Evolutionary conservation across 352 stramenopile species (phyloP).

Genomic region (Phytopythium chamaehyphon): DNA sequence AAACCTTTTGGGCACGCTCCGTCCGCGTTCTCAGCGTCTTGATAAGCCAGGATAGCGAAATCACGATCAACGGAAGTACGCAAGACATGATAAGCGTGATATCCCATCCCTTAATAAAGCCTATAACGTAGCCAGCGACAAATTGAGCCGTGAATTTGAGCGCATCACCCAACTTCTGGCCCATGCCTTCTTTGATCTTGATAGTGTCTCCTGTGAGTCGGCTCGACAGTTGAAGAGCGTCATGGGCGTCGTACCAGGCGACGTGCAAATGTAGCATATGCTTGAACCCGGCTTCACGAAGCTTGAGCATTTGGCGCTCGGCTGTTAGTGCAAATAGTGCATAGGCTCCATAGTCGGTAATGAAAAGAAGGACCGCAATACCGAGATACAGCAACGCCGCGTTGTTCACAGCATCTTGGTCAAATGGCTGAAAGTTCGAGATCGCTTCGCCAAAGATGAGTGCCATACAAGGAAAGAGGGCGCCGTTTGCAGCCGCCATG

Average conservation of each 20-base stretch:
- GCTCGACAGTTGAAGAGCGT: conserved; percentile 33
- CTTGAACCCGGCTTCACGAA: conserved; percentile 26
- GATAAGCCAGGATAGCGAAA: conserved; percentile 32
- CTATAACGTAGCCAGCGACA: conserved; percentile 32
- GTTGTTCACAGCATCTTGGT: conserved; percentile 10
- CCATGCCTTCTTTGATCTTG: conserved; percentile 51
- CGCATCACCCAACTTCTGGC: conserved; percentile 33
- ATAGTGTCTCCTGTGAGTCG: conserved; percentile 36
- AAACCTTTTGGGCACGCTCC: conserved; percentile 33
- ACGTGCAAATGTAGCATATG: conserved; percentile 48
- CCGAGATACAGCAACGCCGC: not conserved
- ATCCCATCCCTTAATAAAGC: conserved; percentile 36
- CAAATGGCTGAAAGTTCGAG: conserved; percentile 23
- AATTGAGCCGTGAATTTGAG: conserved; percentile 34
- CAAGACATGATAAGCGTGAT: conserved; percentile 40
- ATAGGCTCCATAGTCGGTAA: conserved; percentile 30
- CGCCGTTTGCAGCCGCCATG: conserved; percentile 19
- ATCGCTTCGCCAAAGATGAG: conserved; percentile 36
- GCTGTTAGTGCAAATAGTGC: conserved; percentile 24
- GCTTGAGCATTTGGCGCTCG: conserved; percentile 36
- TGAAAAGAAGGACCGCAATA: conserved; percentile 8
- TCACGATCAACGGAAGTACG: conserved; percentile 30
- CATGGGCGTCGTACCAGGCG: conserved; percentile 35
- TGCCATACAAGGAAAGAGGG: conserved; percentile 36
- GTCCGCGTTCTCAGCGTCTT: conserved; percentile 24